phyloP scores from a whole-genome alignment of 1,284 basidiomycete genomes.

The Butyriboletus regius region DNA sequence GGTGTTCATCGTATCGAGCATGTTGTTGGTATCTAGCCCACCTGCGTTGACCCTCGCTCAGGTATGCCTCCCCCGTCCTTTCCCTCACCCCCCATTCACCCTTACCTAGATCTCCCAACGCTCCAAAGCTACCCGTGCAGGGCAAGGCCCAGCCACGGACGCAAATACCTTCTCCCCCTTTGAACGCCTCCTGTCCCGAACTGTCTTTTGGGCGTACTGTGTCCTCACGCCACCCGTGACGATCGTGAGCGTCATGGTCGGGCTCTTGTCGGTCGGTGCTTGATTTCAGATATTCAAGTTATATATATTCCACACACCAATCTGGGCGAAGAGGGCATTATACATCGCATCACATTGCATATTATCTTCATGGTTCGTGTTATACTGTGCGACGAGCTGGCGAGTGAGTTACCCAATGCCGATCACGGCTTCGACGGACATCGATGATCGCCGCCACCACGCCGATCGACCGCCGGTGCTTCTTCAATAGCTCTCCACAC shows the following conservation, averaged over 20 bases:
- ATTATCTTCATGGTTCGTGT: too few species aligned
- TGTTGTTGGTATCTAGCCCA: conserved; percentile 69
- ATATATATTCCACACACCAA: not conserved
- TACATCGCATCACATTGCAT: too few species aligned
- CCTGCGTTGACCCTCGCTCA: conserved; percentile 77
- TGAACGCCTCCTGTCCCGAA: conserved; percentile 78
- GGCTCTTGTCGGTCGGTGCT: conserved; percentile 53
- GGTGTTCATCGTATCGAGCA: conserved; percentile 74
- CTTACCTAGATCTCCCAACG: conserved; percentile 19
- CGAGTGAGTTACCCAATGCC: too few species aligned
- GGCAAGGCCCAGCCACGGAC: not conserved
- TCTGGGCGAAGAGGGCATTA: too few species aligned
- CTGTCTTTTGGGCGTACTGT: conserved; percentile 78
- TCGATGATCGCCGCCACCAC: too few species aligned
- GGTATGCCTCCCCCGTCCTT: conserved; percentile 39
- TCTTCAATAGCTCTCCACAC: too few species aligned
- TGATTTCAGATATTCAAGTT: not conserved
- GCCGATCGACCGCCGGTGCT: too few species aligned
- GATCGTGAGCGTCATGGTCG: conserved; percentile 68
- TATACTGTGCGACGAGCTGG: too few species aligned
- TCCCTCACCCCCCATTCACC: too few species aligned
- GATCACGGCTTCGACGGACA: too few species aligned
- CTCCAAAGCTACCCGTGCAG: not conserved
- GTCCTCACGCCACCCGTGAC: conserved; percentile 76
- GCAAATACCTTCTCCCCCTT: conserved; percentile 39